phyloP scores from a whole-genome alignment of 768 basidiomycete genomes.

The Aureoboletus auriporus region DNA sequence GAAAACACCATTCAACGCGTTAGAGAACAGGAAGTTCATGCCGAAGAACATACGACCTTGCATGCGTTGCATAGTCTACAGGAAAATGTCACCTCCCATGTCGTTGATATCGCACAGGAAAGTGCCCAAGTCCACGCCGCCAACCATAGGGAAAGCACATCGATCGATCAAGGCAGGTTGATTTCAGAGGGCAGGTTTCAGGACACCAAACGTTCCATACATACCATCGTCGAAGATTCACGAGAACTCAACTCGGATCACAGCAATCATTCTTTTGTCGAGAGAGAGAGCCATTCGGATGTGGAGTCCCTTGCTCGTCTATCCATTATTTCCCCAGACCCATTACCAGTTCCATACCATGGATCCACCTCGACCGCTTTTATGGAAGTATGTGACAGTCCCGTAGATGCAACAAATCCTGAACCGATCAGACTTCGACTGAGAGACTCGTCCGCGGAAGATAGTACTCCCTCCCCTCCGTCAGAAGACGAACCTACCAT shows the following conservation, averaged over 20 bases:
- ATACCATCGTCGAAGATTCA: constrained; percentile 26
- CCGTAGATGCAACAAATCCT: constrained; percentile 16
- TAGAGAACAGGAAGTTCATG: constrained; percentile 10
- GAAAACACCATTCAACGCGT: constrained; percentile 10
- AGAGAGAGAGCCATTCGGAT: constrained; percentile 20
- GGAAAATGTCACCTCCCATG: constrained; percentile 11
- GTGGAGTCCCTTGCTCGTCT: constrained; percentile 21
- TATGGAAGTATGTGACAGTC: constrained; percentile 33
- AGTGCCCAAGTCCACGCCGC: constrained; percentile 9
- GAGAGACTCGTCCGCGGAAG: constrained; percentile 12
- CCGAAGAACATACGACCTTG: constrained; percentile 17
- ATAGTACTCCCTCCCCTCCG: constrained; percentile 24
- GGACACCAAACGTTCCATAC: constrained; percentile 27
- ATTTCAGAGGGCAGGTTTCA: constrained; percentile 13
- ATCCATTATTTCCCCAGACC: constrained; percentile 38
- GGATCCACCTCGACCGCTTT: constrained; percentile 29
- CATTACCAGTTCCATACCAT: constrained; percentile 45
- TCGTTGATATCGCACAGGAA: constrained; percentile 8
- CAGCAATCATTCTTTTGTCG: constrained; percentile 12
- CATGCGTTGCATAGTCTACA: constrained; percentile 10
- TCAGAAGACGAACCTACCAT: constrained; percentile 32
- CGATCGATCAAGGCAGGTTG: constrained; percentile 15
- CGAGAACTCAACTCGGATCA: constrained; percentile 17
- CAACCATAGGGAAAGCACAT: constrained; percentile 12
- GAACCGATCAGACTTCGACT: constrained; percentile 15